Base-by-base conservation (phyloP, 2,329 filamentous ascomycete species). In the Colletotrichum melonis region DNA sequence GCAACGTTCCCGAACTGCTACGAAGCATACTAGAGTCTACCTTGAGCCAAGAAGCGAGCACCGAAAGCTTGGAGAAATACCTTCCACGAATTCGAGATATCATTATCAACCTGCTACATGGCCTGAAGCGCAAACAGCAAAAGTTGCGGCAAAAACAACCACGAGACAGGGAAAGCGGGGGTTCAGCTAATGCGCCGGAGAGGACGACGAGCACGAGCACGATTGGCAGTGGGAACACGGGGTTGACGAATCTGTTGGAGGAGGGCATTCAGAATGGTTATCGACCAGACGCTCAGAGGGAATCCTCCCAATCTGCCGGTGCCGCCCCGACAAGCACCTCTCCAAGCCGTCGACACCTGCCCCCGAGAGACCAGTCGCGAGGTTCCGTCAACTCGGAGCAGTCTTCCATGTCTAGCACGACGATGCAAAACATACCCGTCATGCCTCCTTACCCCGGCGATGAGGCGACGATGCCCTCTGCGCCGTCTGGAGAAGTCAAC, bases 61-160 rank as follows among this genome's bases (percentile, higher is more conserved):
- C 95, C 63, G 93, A 97, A 80, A 98, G 95, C 82, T 88, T 99
- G 74, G 97, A 99, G 82, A 94, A 93, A 81, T 99, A 97, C 82
- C 87, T 99, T 38, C 97, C 97, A 1, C 91, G 94, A 72, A 99
- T 99, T 82, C 92, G 97, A 78, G 97, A 99, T 82, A 99, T 99
- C 79, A 99, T 99, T 80, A 98, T 99, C 83, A 98, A 97, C 81
- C 88, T 99, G 35, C 89, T 99, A 9, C 97, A 99, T 81, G 97
- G 97, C 2, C 85, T 99, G 75, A 99, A 99, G 86, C 93, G 96
- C 83, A 99, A 99, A 82, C 97, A 99, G 81, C 95, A 97, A 80
- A 94, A 95, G 78, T 84, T 99, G 78, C 86, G 91, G 32, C 90
- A 92, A 78, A 91, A 89, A 75, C 89, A 92, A 76, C 82, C 86